Conservation (phyloP, 1,139 yeast genomes). For the Sugiyamaella xylanicola region DNA sequence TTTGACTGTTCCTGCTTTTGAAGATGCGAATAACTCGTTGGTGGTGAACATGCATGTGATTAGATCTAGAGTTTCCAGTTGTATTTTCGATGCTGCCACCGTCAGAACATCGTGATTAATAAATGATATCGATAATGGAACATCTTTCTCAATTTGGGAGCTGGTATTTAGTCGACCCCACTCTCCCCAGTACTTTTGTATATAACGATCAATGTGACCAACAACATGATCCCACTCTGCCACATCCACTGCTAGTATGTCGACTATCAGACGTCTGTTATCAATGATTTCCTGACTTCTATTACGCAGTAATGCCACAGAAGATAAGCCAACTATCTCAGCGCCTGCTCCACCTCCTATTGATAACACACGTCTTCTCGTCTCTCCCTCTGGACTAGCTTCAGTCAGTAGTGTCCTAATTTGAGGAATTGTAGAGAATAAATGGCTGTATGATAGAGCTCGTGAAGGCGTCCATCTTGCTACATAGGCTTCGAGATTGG, state of each 20-base stretch:
- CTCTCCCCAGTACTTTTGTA: constrained; percentile 37
- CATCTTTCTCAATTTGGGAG: constrained; percentile 26
- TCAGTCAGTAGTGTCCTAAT: constrained; percentile 8
- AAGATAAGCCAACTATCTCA: constrained; percentile 70
- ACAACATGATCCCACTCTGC: constrained; percentile 74
- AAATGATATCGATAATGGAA: constrained; percentile 50
- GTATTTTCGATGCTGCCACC: constrained; percentile 33
- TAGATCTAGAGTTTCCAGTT: constrained; percentile 42
- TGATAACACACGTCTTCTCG: constrained; percentile 50
- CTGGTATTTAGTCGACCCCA: constrained; percentile 26
- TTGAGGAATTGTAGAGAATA: constrained; percentile 49
- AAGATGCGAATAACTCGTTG: constrained; percentile 76
- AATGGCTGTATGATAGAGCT: constrained; percentile 69
- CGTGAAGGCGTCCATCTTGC: constrained; percentile 87
- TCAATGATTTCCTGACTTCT: neutral
- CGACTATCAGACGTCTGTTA: neutral
- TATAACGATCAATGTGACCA: constrained; percentile 46
- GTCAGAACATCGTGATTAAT: constrained; percentile 52
- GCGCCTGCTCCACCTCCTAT: constrained; percentile 93
- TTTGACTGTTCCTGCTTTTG: constrained; percentile 61
- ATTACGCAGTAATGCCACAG: constrained; percentile 46
- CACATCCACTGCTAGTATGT: constrained; percentile 57
- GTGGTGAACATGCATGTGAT: constrained; percentile 82
- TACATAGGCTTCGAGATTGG: constrained; percentile 73
- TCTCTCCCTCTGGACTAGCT: neutral